Evolutionary conservation across 2,329 filamentous ascomycete genomes (phyloP), one percentile per base, ranked within the genome.

Genomic region (Penicillium freii): DNA sequence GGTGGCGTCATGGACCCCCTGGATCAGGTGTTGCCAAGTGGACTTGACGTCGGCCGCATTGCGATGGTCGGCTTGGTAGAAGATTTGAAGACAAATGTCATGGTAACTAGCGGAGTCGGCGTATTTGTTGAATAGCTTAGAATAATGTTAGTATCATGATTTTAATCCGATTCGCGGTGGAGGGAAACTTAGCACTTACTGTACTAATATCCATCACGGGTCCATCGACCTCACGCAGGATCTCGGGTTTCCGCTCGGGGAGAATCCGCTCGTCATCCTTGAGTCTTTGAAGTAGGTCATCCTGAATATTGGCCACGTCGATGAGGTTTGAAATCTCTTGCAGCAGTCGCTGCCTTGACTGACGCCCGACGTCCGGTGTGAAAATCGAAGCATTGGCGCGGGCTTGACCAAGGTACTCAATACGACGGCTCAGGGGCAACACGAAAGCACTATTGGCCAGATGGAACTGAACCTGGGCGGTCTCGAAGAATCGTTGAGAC

Each of bases 291-390:
- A 97, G 75, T 42, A 97, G 77, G 67, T 99, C 94, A 70, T 96
- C 91, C 73, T 99, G 94, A 52, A 99, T 94, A 69, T 94, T 93
- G 15, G 92, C 93, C 49, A 97, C 86, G 67, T 99, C 94, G 10
- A 99, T 85, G 44, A 95, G 81, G 64, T 94, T 92, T 3, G 87
- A 87, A 25, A 97, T 89, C 61, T 91, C 87, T 66, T 96, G 90
- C 56, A 93, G 84, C 29, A 97, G 81, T 58, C 92, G 83, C 73
- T 97, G 94, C 71, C 94, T 89, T 59, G 88, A 85, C 69, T 93
- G 90, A 49, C 91, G 84, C 63, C 87, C 86, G 62, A 95, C 82
- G 27, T 91, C 90, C 6, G 85, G 84, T 19, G 89, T 91, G 60
- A 88, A 84, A 15, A 93, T 92, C 40, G 89, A 95, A 38, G 92